Conservation (phyloP, 2,329 filamentous ascomycete species). For the Nothomitra cinnamomea region DNA sequence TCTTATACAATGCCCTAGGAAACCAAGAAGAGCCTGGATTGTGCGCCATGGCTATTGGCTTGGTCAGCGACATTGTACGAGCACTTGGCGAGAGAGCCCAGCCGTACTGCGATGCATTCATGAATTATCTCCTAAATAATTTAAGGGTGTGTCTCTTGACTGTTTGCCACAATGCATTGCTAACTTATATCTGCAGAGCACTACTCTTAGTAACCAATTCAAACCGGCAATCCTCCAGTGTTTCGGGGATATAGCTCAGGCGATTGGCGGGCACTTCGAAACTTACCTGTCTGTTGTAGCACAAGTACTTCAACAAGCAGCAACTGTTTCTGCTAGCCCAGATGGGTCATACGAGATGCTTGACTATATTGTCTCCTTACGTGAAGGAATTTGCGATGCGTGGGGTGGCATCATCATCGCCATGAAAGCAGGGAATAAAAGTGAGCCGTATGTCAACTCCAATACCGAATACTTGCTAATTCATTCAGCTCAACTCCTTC, state of each 20-base stretch:
- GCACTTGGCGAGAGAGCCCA: constrained; percentile 80
- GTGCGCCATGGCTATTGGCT: constrained; percentile 91
- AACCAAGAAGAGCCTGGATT: constrained; percentile 92
- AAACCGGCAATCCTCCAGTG: constrained; percentile 96
- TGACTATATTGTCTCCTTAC: constrained; percentile 85
- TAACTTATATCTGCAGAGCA: constrained; percentile 39
- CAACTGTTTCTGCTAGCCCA: constrained; percentile 57
- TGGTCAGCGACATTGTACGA: constrained; percentile 90
- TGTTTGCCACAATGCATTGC: not conserved
- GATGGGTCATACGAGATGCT: constrained; percentile 90
- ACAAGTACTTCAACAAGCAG: constrained; percentile 84
- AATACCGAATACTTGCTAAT: constrained; percentile 14
- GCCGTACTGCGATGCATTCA: constrained; percentile 91
- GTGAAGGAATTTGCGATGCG: constrained; percentile 97
- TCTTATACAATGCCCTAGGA: constrained; percentile 80
- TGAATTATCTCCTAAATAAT: constrained; percentile 94
- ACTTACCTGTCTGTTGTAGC: constrained; percentile 85
- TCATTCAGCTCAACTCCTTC: constrained; percentile 45
- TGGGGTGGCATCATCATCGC: constrained; percentile 95
- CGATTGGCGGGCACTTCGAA: constrained; percentile 83
- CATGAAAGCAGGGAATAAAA: constrained; percentile 69
- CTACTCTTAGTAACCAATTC: constrained; percentile 81
- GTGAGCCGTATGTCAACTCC: constrained; percentile 29
- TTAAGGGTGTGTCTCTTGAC: constrained; percentile 42
- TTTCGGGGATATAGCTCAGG: constrained; percentile 93